phyloP scores from a whole-genome alignment of 768 basidiomycete genomes.

The Podaxis pistillaris region DNA sequence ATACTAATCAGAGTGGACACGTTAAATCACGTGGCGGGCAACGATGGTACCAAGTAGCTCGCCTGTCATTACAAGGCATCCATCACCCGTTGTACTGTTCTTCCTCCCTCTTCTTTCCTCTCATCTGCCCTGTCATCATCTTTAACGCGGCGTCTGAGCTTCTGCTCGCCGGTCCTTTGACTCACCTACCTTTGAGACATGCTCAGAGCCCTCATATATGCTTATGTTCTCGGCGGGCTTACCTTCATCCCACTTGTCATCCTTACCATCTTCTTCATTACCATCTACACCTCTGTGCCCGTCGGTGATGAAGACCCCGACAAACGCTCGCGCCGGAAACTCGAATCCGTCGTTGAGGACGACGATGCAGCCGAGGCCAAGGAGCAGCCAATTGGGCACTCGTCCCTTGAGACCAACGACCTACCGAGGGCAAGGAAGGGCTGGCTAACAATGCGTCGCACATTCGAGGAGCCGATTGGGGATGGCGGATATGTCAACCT shows the following conservation, averaged over 20 bases:
- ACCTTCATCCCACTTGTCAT: conserved; percentile 85
- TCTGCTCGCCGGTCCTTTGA: conserved; percentile 7
- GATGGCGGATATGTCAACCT: conserved; percentile 79
- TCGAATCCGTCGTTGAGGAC: conserved; percentile 27
- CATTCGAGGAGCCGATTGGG: conserved; percentile 62
- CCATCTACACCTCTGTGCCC: conserved; percentile 86
- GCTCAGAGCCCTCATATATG: conserved; percentile 76
- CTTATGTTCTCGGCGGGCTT: conserved; percentile 86
- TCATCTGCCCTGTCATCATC: conserved; percentile 8
- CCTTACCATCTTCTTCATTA: conserved; percentile 52
- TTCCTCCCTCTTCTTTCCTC: background rate
- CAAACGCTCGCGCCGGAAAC: conserved; percentile 35
- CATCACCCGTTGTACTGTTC: conserved; percentile 6
- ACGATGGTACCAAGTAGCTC: background rate
- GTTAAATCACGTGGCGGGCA: background rate
- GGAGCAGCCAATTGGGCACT: conserved; percentile 1
- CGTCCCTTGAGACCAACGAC: conserved; percentile 48
- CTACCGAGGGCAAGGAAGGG: conserved; percentile 66
- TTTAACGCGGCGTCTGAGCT: conserved; percentile 6
- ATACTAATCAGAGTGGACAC: background rate
- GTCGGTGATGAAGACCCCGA: conserved; percentile 51
- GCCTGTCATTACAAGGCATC: background rate
- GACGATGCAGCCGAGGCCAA: conserved; percentile 29
- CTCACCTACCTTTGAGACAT: conserved; percentile 34
- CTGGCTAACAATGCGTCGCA: conserved; percentile 82